These are phyloP conservation scores for Leccinellum luteum DNA, from an alignment of 768 basidiomycete genomes.

Conservation along the genomic window DNA sequence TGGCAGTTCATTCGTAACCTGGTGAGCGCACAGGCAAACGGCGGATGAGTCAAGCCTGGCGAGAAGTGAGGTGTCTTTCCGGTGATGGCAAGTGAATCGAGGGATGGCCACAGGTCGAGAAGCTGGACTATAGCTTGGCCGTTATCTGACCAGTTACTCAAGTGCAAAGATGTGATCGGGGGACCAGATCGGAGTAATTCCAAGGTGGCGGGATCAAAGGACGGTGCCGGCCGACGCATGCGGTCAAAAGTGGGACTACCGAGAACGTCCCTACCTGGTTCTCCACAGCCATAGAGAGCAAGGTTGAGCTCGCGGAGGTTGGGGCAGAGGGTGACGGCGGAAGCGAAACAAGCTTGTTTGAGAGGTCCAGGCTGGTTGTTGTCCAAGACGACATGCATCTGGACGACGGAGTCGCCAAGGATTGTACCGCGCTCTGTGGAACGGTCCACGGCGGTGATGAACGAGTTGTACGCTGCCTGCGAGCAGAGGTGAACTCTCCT, in stretches of 20 bases:
- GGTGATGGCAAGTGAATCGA: conserved; percentile 54
- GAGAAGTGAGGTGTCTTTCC: conserved; percentile 55
- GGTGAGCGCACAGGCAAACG: conserved; percentile 46
- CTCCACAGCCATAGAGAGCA: conserved; percentile 56
- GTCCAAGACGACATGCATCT: conserved; percentile 59
- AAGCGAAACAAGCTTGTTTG: conserved; percentile 53
- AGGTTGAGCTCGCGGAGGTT: conserved; percentile 55
- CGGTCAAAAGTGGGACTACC: conserved; percentile 47
- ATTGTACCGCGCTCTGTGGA: conserved; percentile 45
- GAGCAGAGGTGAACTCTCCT: conserved; percentile 52
- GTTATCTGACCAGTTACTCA: conserved; percentile 74
- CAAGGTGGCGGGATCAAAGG: conserved; percentile 53
- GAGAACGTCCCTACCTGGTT: conserved; percentile 49
- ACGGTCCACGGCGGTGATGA: conserved; percentile 49
- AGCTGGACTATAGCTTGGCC: conserved; percentile 55
- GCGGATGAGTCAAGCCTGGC: conserved; percentile 35
- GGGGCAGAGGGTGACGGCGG: conserved; percentile 57
- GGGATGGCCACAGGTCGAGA: conserved; percentile 58
- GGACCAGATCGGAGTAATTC: conserved; percentile 55
- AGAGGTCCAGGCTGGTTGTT: conserved; percentile 63
- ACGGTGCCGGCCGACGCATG: conserved; percentile 48
- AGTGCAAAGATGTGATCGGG: conserved; percentile 48
- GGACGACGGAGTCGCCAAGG: conserved; percentile 52
- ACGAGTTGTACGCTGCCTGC: conserved; percentile 51
- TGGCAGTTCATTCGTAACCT: conserved; percentile 67